Conservation (phyloP, 2,329 filamentous ascomycete genomes). For the Venturia oleaginea region DNA sequence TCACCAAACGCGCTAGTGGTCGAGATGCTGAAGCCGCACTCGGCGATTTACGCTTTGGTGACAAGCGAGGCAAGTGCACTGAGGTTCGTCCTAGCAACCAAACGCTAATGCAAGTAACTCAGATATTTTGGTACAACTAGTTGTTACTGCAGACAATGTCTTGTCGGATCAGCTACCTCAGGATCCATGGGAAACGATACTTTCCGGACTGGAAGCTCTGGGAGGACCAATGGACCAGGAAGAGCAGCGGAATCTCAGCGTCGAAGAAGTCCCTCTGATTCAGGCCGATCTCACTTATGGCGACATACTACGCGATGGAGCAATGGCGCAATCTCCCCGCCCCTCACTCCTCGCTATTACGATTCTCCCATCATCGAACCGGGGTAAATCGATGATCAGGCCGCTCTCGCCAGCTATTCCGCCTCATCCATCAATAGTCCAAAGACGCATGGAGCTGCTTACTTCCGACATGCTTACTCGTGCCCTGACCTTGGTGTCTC, state of each 20-base stretch:
- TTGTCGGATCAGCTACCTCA: slow-evolving; percentile 78
- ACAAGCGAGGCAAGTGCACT: slow-evolving; percentile 56
- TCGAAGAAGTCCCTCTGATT: slow-evolving; percentile 90
- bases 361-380: slow-evolving; percentile 68
- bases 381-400: slow-evolving; percentile 47
- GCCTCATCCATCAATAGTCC: slow-evolving; percentile 88
- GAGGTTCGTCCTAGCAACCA: neutral
- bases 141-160: slow-evolving; percentile 78
- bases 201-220: slow-evolving; percentile 87
- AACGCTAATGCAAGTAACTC: slow-evolving; percentile 21
- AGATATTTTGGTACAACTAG: slow-evolving; percentile 88
- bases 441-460: slow-evolving; percentile 92
- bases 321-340: slow-evolving; percentile 73
- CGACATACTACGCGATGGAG: slow-evolving; percentile 84
- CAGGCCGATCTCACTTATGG: slow-evolving; percentile 92
- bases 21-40: slow-evolving; percentile 87
- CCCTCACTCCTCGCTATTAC: slow-evolving; percentile 91
- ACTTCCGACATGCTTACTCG: slow-evolving; percentile 97
- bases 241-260: slow-evolving; percentile 70
- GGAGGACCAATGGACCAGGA: slow-evolving; percentile 82
- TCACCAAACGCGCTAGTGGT: slow-evolving; percentile 90
- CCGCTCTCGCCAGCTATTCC: slow-evolving; percentile 70
- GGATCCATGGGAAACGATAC: slow-evolving; percentile 94
- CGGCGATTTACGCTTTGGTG: slow-evolving; percentile 87
- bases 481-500: slow-evolving; percentile 79